Conservation (phyloP, 345 rosid genomes). For the Brassica nigra region DNA sequence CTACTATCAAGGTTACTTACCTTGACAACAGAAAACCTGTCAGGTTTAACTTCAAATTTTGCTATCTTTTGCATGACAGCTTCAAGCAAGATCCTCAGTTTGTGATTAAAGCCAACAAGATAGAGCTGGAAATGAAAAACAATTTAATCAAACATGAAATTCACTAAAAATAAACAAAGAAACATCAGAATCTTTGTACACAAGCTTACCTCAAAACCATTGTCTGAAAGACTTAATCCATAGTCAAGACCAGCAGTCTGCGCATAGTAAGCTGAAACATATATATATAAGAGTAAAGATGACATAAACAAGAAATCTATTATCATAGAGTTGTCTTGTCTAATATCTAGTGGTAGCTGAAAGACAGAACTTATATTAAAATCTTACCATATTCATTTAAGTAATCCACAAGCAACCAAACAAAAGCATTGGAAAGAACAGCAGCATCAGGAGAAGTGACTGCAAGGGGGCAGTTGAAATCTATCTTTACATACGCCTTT, state of each 20-base stretch:
- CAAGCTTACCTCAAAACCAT: conserved; percentile 70
- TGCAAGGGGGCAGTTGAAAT: conserved; percentile 74
- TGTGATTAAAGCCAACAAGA: conserved; percentile 82
- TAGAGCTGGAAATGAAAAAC: conserved; percentile 51
- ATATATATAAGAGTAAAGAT: neutral
- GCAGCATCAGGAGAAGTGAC: conserved; percentile 67
- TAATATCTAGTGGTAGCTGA: neutral
- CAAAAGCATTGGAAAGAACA: conserved; percentile 63
- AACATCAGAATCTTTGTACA: neutral
- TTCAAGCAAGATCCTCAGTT: conserved; percentile 73
- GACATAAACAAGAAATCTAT: neutral
- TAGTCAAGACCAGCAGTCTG: conserved; percentile 77
- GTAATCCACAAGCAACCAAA: conserved; percentile 69
- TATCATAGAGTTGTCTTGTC: neutral
- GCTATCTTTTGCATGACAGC: conserved; percentile 66
- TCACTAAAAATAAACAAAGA: neutral
- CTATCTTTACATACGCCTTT: conserved; percentile 70
- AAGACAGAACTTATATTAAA: neutral
- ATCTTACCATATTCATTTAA: conserved; percentile 77
- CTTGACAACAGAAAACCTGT: conserved; percentile 84
- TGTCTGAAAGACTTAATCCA: conserved; percentile 40
- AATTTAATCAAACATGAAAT: neutral
- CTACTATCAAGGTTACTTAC: conserved; percentile 41
- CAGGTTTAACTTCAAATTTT: conserved; percentile 71
- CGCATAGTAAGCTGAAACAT: conserved; percentile 82